Base-by-base conservation (phyloP, 345 rosid species). In the Noccaea caerulescens region DNA sequence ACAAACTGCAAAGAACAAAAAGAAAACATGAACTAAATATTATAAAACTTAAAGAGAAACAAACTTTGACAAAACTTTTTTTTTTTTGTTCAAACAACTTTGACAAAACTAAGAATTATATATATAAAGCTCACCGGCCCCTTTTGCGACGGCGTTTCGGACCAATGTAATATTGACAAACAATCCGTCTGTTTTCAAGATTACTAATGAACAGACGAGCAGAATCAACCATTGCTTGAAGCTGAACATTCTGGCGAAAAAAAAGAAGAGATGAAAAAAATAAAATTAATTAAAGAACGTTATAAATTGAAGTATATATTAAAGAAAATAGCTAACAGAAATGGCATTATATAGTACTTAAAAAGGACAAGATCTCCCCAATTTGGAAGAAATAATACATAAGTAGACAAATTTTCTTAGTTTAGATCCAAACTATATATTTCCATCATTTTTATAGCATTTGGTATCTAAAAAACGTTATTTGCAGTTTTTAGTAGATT, bases 131-230 rank as follows among this genome's bases (percentile, higher is more conserved):
- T 73, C 67, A 93, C 98, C 98, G 37, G 94, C 98, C 74, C 97
- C 97, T 79, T 81, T 88, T 4, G 84, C 82, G 7, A 86, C 89
- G 14, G 92, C 98, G 75, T 70, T 86, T 33, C 60, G 61, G 39
- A 91, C 84, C 65, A 66, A 81, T 25, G 94, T 87, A 57, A 89
- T 93, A 54, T 60, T 75, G 5, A 84, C 91, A 58, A 72, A 65
- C 49, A 76, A 68, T 32, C 87, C 92, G 52, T 89, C 73, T 27
- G 83, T 64, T 66, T 57, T 81, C 63, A 80, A 63, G 63, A 85
- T 46, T 34, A 80, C 20, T 65, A 88, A 43, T 49, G 79, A 72
- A 73, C 71, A 81, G 16, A 76, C 72, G 42, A 83, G 54, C 62
- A 81, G 70, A 65, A 71, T 66, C 49, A 80, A 70, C 82, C 89